phyloP scores from a whole-genome alignment of 495 filamentous ascomycete genomes.

The Trichoderma gamsii region DNA sequence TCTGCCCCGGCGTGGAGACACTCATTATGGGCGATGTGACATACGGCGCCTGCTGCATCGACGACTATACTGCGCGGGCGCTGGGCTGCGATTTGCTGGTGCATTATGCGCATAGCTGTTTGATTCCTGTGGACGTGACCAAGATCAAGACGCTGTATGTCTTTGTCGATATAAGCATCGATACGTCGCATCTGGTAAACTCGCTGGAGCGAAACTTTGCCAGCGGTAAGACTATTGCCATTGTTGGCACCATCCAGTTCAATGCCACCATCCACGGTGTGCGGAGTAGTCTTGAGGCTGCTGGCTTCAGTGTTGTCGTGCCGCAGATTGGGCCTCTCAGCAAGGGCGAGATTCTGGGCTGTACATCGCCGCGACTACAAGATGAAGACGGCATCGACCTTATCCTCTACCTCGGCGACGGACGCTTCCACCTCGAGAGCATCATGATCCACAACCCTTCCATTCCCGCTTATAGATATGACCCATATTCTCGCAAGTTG shows the following conservation, averaged over 20 bases:
- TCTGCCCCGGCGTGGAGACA: conserved; percentile 85
- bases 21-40: conserved; percentile 99
- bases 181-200: conserved; percentile 74
- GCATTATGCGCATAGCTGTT: conserved; percentile 93
- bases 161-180: conserved; percentile 96
- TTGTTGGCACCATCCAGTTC: conserved; percentile 98
- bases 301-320: conserved; percentile 76
- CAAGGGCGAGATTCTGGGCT: conserved; percentile 92
- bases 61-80: conserved; percentile 93
- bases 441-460: conserved; percentile 97
- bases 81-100: conserved; percentile 92
- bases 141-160: conserved; percentile 95
- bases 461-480: conserved; percentile 90
- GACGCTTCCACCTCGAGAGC: conserved; percentile 92
- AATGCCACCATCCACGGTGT: conserved; percentile 90
- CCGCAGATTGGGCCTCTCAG: conserved; percentile 90
- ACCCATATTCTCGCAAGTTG: conserved; percentile 88
- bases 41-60: conserved; percentile 97
- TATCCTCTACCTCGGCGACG: conserved; percentile 91
- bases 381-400: conserved; percentile 56
- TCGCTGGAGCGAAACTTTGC: conserved; percentile 87
- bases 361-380: conserved; percentile 76
- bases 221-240: conserved; percentile 75
- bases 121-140: conserved; percentile 93
- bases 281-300: conserved; percentile 63